Evolutionary conservation across 2,329 filamentous ascomycete species (phyloP), one percentile per base, ranked within the genome.

Genomic region (Neocatenulostroma microsporum): DNA sequence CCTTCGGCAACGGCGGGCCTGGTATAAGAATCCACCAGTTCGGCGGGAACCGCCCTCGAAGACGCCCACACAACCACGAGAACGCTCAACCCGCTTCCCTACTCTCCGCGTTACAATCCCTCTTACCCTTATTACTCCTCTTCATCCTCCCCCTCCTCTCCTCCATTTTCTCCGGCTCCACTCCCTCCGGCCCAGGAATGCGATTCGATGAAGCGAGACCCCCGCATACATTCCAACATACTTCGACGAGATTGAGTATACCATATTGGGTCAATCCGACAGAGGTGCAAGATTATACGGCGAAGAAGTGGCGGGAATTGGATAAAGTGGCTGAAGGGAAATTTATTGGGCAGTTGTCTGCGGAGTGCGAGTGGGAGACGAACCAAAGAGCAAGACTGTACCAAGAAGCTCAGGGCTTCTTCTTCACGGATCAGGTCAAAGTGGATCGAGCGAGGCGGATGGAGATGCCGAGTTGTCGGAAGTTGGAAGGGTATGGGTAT

Each of bases 11-110:
- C 42, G 57, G 57, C 21, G 85, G 87, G 6, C 87, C 89, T 3
- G 89, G 88, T 14, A 80, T 98, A 52, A 78, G 89, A 42, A 86
- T 98, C 43, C 91, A 96, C 61, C 89, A 95, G 59, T 96, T 98
- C 61, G 89, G 88, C 50, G 89, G 91, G 36, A 73, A 68, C 5
- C 72, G 75, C 37, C 86, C 88, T 17, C 76, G 86, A 50, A 72
- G 82, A 62, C 74, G 91, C 55, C 87, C 88, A 14, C 77, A 74
- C 54, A 75, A 73, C 47, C 70, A 65, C 42, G 70, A 62, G 49
- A 64, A 68, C 45, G 68, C 51, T 30, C 68, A 73, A 33, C 73
- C 68, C 33, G 60, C 63, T 40, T 61, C 63, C 56, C 78, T 57
- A 42, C 50, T 69, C 69, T 55, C 55, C 18, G 50, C 52, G 12